Evolutionary conservation across 495 filamentous ascomycete species (phyloP).

Genomic region (Daldinia childiae): DNA sequence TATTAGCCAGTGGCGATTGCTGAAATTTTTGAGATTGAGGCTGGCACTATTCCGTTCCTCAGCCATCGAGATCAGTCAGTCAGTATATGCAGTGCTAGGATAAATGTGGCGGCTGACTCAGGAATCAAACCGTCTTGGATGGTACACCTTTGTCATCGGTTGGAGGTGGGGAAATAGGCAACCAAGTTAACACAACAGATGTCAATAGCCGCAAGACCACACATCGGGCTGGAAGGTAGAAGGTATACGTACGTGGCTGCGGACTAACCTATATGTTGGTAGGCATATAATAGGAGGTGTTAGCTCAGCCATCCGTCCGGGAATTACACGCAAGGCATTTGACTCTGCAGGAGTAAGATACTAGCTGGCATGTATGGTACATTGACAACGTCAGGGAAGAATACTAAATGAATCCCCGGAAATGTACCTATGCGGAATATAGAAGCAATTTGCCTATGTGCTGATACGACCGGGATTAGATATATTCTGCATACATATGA

Average conservation of each 20-base stretch:
- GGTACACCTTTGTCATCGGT: slow-evolving; percentile 7
- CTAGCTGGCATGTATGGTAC: background rate
- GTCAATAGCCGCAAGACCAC: slow-evolving; percentile 8
- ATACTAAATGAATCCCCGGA: background rate
- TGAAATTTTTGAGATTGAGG: background rate
- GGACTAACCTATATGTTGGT: background rate
- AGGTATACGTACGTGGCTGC: background rate
- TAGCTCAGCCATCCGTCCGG: background rate
- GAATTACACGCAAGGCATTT: slow-evolving; percentile 2
- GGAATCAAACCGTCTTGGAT: slow-evolving; percentile 10
- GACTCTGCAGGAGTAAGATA: background rate
- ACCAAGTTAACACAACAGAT: slow-evolving; percentile 5
- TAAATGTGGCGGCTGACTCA: slow-evolving; percentile 25
- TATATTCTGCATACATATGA: background rate
- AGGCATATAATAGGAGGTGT: background rate
- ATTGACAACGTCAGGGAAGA: background rate
- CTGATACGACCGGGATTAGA: background rate
- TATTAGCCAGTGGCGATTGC: background rate
- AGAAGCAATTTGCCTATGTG: background rate
- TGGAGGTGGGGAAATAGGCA: background rate
- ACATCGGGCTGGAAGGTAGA: slow-evolving; percentile 13
- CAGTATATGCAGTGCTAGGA: background rate
- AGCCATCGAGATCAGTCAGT: background rate
- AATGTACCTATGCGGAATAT: background rate
- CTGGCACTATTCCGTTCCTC: background rate